A percentile compares a stretch with the other conserved stretches of the same genome.
Conservation (phyloP, 2,329 filamentous ascomycete species). For the Daldinia eschscholtzii region DNA sequence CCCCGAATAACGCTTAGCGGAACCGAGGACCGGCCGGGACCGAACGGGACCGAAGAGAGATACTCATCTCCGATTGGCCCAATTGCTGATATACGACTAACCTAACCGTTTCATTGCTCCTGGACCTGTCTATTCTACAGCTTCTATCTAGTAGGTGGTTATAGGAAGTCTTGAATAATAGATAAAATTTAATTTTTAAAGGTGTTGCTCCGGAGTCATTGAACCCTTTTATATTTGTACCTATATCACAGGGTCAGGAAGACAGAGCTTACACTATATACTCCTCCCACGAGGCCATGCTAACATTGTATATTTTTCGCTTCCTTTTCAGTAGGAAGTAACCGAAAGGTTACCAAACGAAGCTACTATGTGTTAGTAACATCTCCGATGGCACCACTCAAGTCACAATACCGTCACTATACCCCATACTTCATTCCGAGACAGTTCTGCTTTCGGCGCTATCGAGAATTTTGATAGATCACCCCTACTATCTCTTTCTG, state of each 20-base stretch:
- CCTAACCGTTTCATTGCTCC: neutral
- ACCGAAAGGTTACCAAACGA: neutral
- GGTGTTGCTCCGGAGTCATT: neutral
- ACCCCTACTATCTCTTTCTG: neutral
- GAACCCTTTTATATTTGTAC: neutral
- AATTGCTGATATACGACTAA: neutral
- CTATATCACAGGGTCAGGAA: neutral
- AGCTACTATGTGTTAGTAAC: neutral
- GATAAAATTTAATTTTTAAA: neutral
- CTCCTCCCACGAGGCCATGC: neutral
- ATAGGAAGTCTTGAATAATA: neutral
- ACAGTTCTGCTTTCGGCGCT: neutral
- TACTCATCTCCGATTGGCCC: slow-evolving; percentile 3
- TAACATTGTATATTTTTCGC: neutral
- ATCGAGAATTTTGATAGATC: neutral
- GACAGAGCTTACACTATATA: neutral
- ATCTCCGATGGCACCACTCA: neutral
- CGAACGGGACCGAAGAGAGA: slow-evolving; percentile 1
- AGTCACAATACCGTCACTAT: neutral
- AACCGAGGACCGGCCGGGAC: neutral
- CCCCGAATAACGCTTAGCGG: neutral
- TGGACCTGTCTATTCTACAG: neutral
- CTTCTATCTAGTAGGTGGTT: neutral
- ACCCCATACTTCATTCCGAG: neutral
- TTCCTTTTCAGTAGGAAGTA: neutral